Evolutionary conservation across 176 grass and related monocot species (phyloP).

Genomic region (Ananas comosus): DNA sequence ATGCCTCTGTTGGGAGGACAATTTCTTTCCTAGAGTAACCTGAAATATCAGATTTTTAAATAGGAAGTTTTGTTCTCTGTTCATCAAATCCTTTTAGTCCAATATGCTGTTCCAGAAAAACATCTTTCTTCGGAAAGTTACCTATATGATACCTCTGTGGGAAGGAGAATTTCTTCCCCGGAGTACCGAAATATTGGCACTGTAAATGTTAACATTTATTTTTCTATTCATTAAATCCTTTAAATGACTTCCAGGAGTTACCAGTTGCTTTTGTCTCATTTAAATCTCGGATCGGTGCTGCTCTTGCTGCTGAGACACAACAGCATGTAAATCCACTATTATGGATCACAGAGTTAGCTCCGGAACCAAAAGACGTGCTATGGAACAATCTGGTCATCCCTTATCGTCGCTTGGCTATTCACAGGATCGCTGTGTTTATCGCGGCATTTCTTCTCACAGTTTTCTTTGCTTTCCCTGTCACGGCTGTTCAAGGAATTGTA

Average conservation of each 20-base stretch:
- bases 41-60: too few relatives aligned
- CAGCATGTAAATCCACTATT: slow-evolving; percentile 58
- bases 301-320: slow-evolving; percentile 60
- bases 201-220: too few relatives aligned
- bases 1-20: not conserved
- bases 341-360: slow-evolving; percentile 53
- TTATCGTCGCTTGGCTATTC: slow-evolving; percentile 35
- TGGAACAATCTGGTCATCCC: slow-evolving; percentile 65
- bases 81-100: too few relatives aligned
- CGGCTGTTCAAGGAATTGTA: slow-evolving; percentile 78
- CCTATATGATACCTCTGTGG: too few relatives aligned
- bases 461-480: slow-evolving; percentile 81
- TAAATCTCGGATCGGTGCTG: slow-evolving; percentile 58
- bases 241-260: slow-evolving; percentile 49
- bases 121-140: too few relatives aligned
- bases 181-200: too few relatives aligned
- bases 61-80: too few relatives aligned
- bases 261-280: slow-evolving; percentile 83
- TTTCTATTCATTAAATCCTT: not conserved
- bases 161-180: too few relatives aligned
- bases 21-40: too few relatives aligned
- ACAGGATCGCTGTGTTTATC: slow-evolving; percentile 42
- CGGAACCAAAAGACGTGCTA: slow-evolving; percentile 61
- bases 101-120: too few relatives aligned
- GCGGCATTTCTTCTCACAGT: slow-evolving; percentile 53